Evolutionary conservation across 805 yeast species (phyloP).

Genomic region (Wickerhamiella kurtzmanii): DNA sequence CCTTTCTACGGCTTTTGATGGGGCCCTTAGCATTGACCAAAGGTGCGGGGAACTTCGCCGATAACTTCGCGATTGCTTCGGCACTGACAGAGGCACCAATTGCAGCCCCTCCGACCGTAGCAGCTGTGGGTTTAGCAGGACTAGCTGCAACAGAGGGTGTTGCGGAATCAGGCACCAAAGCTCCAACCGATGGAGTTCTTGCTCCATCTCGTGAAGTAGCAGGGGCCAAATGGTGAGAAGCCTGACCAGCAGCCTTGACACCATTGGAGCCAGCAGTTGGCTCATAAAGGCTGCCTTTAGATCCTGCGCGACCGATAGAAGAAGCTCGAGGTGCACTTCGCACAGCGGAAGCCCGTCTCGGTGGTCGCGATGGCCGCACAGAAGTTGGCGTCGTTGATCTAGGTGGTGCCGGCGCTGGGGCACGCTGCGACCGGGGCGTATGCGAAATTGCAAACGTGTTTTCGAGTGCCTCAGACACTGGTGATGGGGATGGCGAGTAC

Average conservation of each 20-base stretch:
- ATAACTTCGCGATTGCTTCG: slow-evolving; percentile 20
- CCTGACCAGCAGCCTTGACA: neutral
- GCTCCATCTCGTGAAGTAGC: neutral
- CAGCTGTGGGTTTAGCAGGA: neutral
- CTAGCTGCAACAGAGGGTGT: neutral
- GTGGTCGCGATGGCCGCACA: neutral
- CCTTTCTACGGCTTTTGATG: slow-evolving; percentile 47
- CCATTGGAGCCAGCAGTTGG: neutral
- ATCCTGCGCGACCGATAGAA: neutral
- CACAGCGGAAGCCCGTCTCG: neutral
- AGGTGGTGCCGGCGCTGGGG: neutral
- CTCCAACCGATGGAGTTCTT: neutral
- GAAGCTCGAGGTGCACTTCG: neutral
- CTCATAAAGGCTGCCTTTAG: neutral
- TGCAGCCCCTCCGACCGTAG: slow-evolving; percentile 2
- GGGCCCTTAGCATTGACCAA: slow-evolving; percentile 33
- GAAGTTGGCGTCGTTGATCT: neutral
- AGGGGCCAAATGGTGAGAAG: neutral
- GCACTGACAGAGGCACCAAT: slow-evolving; percentile 3
- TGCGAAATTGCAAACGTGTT: neutral
- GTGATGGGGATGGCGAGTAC: neutral
- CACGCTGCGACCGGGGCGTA: neutral
- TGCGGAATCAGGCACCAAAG: neutral
- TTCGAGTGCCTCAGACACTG: neutral
- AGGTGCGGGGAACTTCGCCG: slow-evolving; percentile 52